Conservation (phyloP, 495 filamentous ascomycete genomes). For the Terfezia claveryi region DNA sequence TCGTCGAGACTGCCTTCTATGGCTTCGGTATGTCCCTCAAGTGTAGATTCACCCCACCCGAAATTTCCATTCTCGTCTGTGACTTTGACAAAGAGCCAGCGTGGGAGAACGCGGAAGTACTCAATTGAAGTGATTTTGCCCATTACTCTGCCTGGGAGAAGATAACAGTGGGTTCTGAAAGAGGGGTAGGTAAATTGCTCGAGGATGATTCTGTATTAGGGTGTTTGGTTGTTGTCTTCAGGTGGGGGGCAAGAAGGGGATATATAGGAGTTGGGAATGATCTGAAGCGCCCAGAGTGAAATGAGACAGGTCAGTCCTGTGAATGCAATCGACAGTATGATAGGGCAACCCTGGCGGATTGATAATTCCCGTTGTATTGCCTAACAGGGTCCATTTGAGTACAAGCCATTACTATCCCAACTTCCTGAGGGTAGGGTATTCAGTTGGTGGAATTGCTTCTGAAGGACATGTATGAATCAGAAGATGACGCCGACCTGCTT, state of each 20-base stretch:
- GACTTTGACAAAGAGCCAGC: constrained; percentile 67
- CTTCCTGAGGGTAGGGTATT: not conserved
- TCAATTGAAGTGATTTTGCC: constrained; percentile 45
- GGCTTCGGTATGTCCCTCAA: constrained; percentile 56
- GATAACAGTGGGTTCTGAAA: too few relatives aligned
- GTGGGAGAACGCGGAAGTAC: constrained; percentile 50
- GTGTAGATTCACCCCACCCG: constrained; percentile 62
- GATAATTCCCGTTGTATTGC: not conserved
- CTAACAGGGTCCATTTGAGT: not conserved
- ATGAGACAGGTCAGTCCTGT: too few relatives aligned
- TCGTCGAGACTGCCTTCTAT: constrained; percentile 55
- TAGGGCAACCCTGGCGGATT: not conserved
- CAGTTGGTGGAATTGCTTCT: not conserved
- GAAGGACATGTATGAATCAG: not conserved
- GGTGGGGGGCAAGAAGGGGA: not conserved
- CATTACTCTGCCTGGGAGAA: constrained; percentile 24
- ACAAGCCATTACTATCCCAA: not conserved
- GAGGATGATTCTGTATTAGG: too few relatives aligned
- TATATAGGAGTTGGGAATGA: not conserved
- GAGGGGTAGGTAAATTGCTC: too few relatives aligned
- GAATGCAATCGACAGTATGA: not conserved
- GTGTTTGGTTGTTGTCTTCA: too few relatives aligned
- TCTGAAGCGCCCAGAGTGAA: not conserved
- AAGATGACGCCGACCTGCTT: not conserved
- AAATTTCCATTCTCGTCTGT: constrained; percentile 36